These are phyloP conservation scores for Herpetomonas tarakana DNA, from an alignment of 208 protist species.

Conservation along the genomic window DNA sequence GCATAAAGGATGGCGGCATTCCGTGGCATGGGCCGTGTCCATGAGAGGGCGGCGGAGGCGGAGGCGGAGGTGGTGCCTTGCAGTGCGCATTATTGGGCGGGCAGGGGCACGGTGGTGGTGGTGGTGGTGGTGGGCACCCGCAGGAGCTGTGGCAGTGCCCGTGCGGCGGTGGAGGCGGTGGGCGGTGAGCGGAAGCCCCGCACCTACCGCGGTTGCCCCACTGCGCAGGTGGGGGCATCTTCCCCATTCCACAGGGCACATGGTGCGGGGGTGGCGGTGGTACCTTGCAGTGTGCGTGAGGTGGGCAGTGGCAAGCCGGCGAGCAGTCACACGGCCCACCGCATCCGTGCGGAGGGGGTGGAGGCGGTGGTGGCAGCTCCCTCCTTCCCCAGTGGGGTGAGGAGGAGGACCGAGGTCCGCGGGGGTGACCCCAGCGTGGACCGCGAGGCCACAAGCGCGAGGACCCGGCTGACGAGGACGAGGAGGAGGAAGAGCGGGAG, in stretches of 20 bases:
- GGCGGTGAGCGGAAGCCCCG: no score
- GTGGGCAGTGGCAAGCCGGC: constrained; percentile 1
- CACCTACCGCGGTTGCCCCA: no score
- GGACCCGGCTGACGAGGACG: no score
- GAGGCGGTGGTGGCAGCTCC: not conserved
- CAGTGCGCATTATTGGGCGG: constrained; percentile 2
- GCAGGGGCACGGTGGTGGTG: not conserved
- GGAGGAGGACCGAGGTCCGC: not conserved
- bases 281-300: constrained; percentile 6
- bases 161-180: no score
- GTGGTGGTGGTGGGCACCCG: no score
- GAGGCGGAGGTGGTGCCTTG: constrained; percentile 5
- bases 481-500: no score
- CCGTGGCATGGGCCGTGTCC: not conserved
- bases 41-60: not conserved
- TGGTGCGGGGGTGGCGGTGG: not conserved
- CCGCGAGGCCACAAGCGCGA: no score
- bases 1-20: constrained; percentile 1
- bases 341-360: not conserved
- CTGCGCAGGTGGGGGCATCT: no score
- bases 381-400: not conserved
- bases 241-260: no score
- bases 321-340: not conserved
- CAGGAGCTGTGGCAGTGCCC: no score
- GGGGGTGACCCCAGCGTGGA: no score